Percentiles rank a stretch among this genome's conserved stretches.
Conservation (phyloP, 2,329 filamentous ascomycete species). For the Ophiosphaerella narmari region DNA sequence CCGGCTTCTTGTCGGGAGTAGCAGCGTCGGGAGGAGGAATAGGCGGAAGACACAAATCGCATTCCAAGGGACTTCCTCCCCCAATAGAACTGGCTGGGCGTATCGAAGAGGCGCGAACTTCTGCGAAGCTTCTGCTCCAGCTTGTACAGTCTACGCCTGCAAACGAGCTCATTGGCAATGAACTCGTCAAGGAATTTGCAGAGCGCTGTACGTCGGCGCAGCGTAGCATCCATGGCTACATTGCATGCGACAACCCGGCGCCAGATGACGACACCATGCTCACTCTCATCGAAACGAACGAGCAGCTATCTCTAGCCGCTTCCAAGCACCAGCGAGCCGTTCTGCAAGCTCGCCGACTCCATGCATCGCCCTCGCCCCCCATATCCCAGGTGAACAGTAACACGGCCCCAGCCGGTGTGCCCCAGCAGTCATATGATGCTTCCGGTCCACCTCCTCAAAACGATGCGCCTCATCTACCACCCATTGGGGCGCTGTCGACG, state of each 20-base stretch:
- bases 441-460: conserved; percentile 13
- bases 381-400: conserved; percentile 14
- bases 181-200: conserved; percentile 90
- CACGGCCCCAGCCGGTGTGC: conserved; percentile 16
- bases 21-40: not conserved
- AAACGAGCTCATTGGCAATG: conserved; percentile 75
- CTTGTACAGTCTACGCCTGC: conserved; percentile 84
- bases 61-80: conserved; percentile 57
- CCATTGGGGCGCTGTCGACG: conserved; percentile 9
- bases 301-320: conserved; percentile 80
- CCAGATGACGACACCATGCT: conserved; percentile 95
- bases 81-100: conserved; percentile 79
- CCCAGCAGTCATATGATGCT: conserved; percentile 15
- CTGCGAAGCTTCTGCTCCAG: conserved; percentile 89
- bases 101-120: conserved; percentile 87
- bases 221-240: conserved; percentile 82
- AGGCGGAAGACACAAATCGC: conserved; percentile 18
- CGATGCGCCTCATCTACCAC: conserved; percentile 25
- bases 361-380: conserved; percentile 34
- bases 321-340: conserved; percentile 85
- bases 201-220: conserved; percentile 83
- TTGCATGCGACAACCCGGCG: conserved; percentile 74
- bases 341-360: conserved; percentile 59
- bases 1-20: conserved; percentile 16
- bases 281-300: conserved; percentile 90